phyloP scores from a whole-genome alignment of 2,329 filamentous ascomycete species.

The Sporothrix pallida region DNA sequence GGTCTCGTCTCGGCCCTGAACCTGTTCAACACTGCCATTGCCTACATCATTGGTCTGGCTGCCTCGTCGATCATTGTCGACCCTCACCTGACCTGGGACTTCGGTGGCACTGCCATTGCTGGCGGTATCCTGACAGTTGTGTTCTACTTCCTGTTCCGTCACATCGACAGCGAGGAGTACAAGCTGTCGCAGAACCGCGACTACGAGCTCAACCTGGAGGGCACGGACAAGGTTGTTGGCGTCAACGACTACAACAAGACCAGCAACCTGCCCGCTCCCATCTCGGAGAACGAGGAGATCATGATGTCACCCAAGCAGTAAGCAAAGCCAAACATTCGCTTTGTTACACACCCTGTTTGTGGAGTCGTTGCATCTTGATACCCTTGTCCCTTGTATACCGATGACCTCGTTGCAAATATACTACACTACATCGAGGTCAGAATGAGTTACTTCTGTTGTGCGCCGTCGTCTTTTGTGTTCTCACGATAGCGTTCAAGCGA shows the following conservation, averaged over 20 bases:
- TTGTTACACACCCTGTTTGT: too few relatives aligned
- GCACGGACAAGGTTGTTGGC: constrained; percentile 36
- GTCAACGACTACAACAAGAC: constrained; percentile 41
- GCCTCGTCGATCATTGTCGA: constrained; percentile 55
- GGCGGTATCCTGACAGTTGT: constrained; percentile 52
- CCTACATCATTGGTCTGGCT: constrained; percentile 70
- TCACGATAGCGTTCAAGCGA: neutral
- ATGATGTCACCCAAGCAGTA: constrained; percentile 44
- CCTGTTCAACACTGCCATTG: constrained; percentile 72
- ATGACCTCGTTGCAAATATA: neutral
- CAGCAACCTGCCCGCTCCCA: constrained; percentile 40
- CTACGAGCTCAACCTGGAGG: constrained; percentile 38
- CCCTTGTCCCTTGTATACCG: neutral
- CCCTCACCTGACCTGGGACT: constrained; percentile 57
- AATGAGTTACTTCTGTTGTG: neutral
- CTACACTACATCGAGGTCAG: neutral
- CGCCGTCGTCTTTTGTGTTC: constrained; percentile 22
- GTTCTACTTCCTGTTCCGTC: constrained; percentile 55
- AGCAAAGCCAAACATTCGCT: neutral
- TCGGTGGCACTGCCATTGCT: constrained; percentile 55
- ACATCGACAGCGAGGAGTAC: constrained; percentile 56
- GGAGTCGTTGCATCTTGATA: neutral
- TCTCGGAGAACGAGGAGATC: constrained; percentile 42
- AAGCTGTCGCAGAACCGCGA: constrained; percentile 48
- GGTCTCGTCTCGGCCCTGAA: constrained; percentile 71